Evolutionary conservation across 2,329 filamentous ascomycete genomes (phyloP), one percentile per base, ranked within the genome.

Genomic region (Remersonia thermophila): DNA sequence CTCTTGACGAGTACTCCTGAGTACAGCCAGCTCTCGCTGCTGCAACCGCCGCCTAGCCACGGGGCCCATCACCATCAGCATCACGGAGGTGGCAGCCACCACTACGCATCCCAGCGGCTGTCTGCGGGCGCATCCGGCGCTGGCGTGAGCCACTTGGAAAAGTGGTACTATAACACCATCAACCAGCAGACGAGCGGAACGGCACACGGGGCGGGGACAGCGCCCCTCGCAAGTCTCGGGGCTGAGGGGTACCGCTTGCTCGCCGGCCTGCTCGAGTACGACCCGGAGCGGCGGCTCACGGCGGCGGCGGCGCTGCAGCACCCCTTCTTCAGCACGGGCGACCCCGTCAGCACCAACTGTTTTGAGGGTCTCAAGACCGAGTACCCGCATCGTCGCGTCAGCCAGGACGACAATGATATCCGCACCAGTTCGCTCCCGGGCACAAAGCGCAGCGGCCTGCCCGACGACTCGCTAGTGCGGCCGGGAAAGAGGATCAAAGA

Each of bases 401-500:
- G 82, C 49, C 80, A 93, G 50, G 91, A 98, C 52, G 86, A 95
- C 55, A 93, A 94, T 50, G 91, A 96, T 57, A 95, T 96, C 38
- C 70, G 84, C n/a, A 87, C 83, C 1, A 79, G 80, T 30, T 93
- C 85, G 56, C 59, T 95, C 26, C 85, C 89, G 1, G 91, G 89
- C 0, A 94, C 87, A 0, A 96, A 96, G 63, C 68, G 87, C 41
- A 89, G 81, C 45, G 89, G 83, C 0, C 54, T 94, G 28, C 82
- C 81, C 0, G 89, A 96, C 52, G 89, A 95, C 35, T 64, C 65
- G 13, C 53, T 93, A n/a, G 64, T 77, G 30, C 59, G 76, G 26
- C 72, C 73, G 0, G 60, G 61, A 3, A 81, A 81, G 60, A 62
- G 77, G 40, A 47, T 78, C 14, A 81, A 79, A 54, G 76, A 80